Conservation (phyloP, 129 eudicot genomes). For the Chrysanthemum makinoi region DNA sequence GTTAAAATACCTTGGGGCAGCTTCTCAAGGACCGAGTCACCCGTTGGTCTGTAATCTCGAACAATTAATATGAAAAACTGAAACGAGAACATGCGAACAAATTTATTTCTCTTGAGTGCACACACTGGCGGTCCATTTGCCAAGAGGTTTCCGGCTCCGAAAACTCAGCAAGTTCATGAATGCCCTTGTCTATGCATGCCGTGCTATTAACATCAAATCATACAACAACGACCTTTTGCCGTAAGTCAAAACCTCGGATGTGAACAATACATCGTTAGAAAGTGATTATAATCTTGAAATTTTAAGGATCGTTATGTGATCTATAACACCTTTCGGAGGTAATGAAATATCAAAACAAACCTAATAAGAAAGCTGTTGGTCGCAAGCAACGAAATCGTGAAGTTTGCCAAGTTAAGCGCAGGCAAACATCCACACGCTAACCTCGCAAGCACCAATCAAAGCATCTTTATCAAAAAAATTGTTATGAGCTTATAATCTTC, state of each 20-base stretch:
- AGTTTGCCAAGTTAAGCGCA: no score
- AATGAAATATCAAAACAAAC: conserved; percentile 54
- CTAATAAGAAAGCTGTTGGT: conserved; percentile 30
- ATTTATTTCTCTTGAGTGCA: not conserved
- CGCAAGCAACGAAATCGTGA: no score
- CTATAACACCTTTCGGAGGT: conserved; percentile 66
- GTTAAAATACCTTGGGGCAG: no score
- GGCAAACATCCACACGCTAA: no score
- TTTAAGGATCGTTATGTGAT: not conserved
- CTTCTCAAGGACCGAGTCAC: conserved; percentile 60
- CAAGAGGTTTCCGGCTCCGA: conserved; percentile 96
- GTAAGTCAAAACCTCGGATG: conserved; percentile 61
- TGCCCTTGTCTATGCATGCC: conserved; percentile 92
- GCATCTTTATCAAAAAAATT: no score
- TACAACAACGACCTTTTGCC: conserved; percentile 84
- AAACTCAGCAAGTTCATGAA: conserved; percentile 97
- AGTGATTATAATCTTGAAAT: not conserved
- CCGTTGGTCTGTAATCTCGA: conserved; percentile 65
- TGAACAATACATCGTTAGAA: conserved; percentile 8
- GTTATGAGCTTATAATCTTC: no score
- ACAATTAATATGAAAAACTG: conserved; percentile 10
- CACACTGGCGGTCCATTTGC: conserved; percentile 89
- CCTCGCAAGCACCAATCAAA: no score
- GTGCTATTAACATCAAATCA: conserved; percentile 99
- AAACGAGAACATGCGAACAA: not conserved